Evolutionary conservation across 139 green algal genomes (phyloP).

Genomic region (Chlamydomonas sphaeroides): DNA sequence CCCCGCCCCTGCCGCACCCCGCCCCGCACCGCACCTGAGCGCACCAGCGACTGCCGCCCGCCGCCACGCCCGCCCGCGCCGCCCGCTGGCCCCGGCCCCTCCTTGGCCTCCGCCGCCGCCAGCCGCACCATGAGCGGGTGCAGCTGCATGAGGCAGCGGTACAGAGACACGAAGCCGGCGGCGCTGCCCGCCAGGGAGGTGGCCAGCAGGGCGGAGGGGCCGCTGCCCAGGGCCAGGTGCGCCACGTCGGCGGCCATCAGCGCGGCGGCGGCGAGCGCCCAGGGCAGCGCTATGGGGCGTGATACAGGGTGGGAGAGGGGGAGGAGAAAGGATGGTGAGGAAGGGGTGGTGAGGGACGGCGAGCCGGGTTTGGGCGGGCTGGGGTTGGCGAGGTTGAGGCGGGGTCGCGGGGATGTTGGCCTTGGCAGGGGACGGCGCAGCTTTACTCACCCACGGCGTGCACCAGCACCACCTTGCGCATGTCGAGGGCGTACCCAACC

Average conservation of each 20-base stretch:
- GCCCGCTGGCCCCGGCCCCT: too few relatives aligned
- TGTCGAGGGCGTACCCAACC: conserved; percentile 15
- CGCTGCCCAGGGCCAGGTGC: neutral
- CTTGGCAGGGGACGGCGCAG: neutral
- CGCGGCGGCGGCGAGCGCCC: neutral
- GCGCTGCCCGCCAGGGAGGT: neutral
- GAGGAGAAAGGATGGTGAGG: neutral
- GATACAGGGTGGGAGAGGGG: neutral
- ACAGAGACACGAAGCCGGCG: conserved; percentile 12
- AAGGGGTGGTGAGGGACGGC: neutral
- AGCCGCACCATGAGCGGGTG: conserved; percentile 32
- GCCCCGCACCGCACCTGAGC: neutral
- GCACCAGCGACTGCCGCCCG: neutral
- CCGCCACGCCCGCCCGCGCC: neutral
- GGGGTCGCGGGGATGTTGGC: too few relatives aligned
- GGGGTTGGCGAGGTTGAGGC: neutral
- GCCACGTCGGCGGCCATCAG: conserved; percentile 10
- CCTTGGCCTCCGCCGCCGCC: neutral
- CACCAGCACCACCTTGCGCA: conserved; percentile 6
- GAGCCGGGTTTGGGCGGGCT: too few relatives aligned
- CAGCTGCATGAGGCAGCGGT: conserved; percentile 4
- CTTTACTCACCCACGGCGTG: neutral
- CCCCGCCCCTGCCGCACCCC: too few relatives aligned
- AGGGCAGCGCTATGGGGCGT: neutral
- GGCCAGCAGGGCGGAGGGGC: neutral